Evolutionary conservation across 805 yeast species (phyloP), one percentile per base, ranked within the genome.

Genomic region (Cyberlindnera mycetangii): DNA sequence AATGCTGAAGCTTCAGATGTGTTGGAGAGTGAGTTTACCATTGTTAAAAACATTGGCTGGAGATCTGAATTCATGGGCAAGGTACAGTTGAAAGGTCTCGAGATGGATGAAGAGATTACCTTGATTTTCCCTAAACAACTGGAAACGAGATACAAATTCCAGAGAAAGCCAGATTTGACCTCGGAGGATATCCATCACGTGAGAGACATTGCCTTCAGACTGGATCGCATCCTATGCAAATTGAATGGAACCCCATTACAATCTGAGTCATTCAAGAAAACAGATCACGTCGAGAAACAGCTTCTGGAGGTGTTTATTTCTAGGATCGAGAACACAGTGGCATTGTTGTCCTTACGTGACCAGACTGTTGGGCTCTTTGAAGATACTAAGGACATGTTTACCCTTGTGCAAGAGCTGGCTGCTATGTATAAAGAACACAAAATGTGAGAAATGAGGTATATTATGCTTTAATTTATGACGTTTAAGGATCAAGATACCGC

Each of bases 41-140:
- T 81, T 53, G 65, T 92, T 36, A 79, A 79, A 32, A 81, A 77
- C 40, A 75, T 81, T 42, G 96, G 95, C 0, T 84, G 83, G 74
- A 72, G 67, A 12, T 75, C 80, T 47, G 76, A 75, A 49, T 81
- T 78, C 37, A 66, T 87, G 41, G 99, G 99, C 19, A 96, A 89
- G 59, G 82, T 79, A 59, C 89, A 90, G 62, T 73, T 93, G 59
- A 93, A 93, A 63, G 99, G 99, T 16, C 74, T 93, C 15, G 99
- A 93, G 74, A 83, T 89, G 28, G 96, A 96, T 2, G 99, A 93
- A 63, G 75, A 75, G 31, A 83, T 93, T 14, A 86, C 95, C 19
- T 71, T 89, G 37, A 78, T 81, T 0, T 90, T 83, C 67, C 95
- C 98, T 2, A 70, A 71, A 44, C 69, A 72, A 21, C 67, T 90